Evolutionary conservation across 164 flowering plant species (phyloP).

Genomic region (Vitis cinerea): DNA sequence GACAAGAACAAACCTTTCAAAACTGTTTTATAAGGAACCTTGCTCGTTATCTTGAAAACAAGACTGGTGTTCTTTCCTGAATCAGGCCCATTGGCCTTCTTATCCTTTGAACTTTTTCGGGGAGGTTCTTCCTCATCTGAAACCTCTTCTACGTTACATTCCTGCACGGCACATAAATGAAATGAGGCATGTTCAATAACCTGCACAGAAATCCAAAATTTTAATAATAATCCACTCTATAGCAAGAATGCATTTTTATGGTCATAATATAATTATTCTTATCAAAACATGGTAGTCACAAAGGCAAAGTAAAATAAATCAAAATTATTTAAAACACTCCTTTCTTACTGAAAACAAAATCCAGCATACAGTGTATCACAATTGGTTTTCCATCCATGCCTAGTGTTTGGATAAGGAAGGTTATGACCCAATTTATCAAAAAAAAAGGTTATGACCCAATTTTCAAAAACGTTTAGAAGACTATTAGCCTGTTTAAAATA

Average conservation of each 20-base stretch:
- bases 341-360: no score
- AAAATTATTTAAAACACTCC: background rate
- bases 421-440: no score
- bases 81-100: conserved; percentile 89
- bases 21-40: conserved; percentile 90
- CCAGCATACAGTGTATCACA: no score
- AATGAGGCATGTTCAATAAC: background rate
- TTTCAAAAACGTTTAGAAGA: no score
- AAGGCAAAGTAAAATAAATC: background rate
- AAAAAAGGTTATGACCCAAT: no score
- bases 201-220: no score
- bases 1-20: conserved; percentile 58
- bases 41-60: conserved; percentile 80
- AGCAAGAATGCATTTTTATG: no score
- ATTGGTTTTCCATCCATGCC: no score
- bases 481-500: no score
- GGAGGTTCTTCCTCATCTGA: conserved; percentile 83
- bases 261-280: no score
- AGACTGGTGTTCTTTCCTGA: conserved; percentile 67
- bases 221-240: no score
- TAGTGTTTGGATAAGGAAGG: no score
- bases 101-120: conserved; percentile 89
- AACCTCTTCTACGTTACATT: conserved; percentile 81
- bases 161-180: conserved; percentile 41
- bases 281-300: background rate